A percentile compares a stretch with the other conserved stretches of the same genome.
Evolutionary conservation across 2,329 filamentous ascomycete genomes (phyloP).

Genomic region (Fusarium metavorans): DNA sequence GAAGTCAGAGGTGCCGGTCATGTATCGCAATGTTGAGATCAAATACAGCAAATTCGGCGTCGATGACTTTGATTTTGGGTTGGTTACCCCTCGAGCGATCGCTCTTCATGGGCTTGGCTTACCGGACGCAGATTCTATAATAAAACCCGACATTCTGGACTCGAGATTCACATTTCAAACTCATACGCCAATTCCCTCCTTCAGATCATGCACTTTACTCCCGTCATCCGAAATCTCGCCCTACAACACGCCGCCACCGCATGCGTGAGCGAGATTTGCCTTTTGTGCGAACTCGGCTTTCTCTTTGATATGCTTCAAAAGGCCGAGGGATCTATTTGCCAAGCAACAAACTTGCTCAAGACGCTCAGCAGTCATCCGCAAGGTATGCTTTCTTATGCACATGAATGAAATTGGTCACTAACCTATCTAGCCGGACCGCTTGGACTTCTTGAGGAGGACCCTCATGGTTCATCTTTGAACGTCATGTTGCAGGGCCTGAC

Average conservation of each 20-base stretch:
- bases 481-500: slow-evolving; percentile 88
- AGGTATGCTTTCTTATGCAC: slow-evolving; percentile 56
- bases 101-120: slow-evolving; percentile 17
- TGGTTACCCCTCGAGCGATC: slow-evolving; percentile 49
- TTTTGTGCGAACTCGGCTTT: slow-evolving; percentile 94
- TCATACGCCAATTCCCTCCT: slow-evolving; percentile 95
- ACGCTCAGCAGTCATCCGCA: slow-evolving; percentile 87
- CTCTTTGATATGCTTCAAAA: slow-evolving; percentile 99
- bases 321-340: slow-evolving; percentile 91
- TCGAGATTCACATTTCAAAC: slow-evolving; percentile 97
- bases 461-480: slow-evolving; percentile 78
- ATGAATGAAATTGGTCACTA: slow-evolving; percentile 18
- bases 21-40: slow-evolving; percentile 96
- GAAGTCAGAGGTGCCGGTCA: slow-evolving; percentile 84
- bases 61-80: slow-evolving; percentile 99
- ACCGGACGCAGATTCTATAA: slow-evolving; percentile 82
- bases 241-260: slow-evolving; percentile 89
- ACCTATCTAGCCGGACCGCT: slow-evolving; percentile 71
- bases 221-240: slow-evolving; percentile 86
- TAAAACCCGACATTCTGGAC: slow-evolving; percentile 87
- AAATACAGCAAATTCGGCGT: slow-evolving; percentile 99
- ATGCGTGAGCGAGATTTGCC: slow-evolving; percentile 84
- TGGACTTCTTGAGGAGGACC: slow-evolving; percentile 86
- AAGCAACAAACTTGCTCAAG: slow-evolving; percentile 94
- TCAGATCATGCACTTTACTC: slow-evolving; percentile 92